Evolutionary conservation across 2,329 filamentous ascomycete species (phyloP).

Genomic region (Talaromyces sp.): DNA sequence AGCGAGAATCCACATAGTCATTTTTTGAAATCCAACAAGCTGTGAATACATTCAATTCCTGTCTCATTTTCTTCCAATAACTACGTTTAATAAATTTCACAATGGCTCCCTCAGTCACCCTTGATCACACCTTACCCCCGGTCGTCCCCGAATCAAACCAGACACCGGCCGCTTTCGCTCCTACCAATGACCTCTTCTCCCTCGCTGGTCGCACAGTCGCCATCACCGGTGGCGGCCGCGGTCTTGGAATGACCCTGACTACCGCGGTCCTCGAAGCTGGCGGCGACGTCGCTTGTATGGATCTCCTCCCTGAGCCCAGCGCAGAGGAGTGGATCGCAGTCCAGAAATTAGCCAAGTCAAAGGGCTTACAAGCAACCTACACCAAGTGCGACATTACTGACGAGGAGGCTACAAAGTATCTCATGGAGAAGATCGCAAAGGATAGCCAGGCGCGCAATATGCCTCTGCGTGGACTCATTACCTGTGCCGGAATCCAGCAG

Average conservation of each 20-base stretch:
- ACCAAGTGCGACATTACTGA: constrained; percentile 53
- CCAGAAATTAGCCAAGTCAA: constrained; percentile 44
- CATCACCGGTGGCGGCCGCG: constrained; percentile 57
- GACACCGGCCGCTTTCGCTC: constrained; percentile 30
- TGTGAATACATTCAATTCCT: not conserved
- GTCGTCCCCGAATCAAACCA: constrained; percentile 35
- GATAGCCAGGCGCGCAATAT: constrained; percentile 19
- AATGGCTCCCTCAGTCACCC: constrained; percentile 27
- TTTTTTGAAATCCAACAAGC: not conserved
- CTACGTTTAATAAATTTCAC: constrained; percentile 2
- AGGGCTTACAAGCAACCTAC: constrained; percentile 44
- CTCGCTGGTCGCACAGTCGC: constrained; percentile 44
- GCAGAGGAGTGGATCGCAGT: constrained; percentile 47
- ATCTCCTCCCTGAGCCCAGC: constrained; percentile 42
- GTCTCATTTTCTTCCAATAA: not conserved
- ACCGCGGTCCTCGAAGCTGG: constrained; percentile 54
- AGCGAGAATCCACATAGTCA: not conserved
- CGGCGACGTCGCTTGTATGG: constrained; percentile 54
- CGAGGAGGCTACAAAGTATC: constrained; percentile 42
- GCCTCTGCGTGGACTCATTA: constrained; percentile 38
- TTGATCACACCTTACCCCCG: constrained; percentile 23
- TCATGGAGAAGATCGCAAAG: constrained; percentile 42
- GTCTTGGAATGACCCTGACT: constrained; percentile 55
- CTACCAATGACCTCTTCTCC: constrained; percentile 46
- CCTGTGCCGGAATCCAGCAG: constrained; percentile 55